Conservation (phyloP, 306 rosid species). For the Citrullus amarus region DNA sequence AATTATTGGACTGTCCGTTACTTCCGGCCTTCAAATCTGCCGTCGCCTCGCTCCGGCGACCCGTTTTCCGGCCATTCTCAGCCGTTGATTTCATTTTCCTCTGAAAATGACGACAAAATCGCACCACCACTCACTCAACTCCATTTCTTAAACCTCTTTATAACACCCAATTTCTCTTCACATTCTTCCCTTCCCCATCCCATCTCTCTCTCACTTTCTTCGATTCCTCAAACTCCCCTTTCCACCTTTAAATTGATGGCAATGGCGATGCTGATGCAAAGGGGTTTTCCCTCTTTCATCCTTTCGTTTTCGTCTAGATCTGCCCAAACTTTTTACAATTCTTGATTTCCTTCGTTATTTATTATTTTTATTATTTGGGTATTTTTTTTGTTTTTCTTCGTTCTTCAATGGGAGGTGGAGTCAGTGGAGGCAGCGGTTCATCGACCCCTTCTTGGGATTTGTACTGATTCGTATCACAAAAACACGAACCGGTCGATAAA, state of each 20-base stretch:
- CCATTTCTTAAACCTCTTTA: neutral
- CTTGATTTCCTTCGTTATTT: neutral
- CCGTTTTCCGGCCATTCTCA: neutral
- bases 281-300: neutral
- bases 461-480: slow-evolving; percentile 36
- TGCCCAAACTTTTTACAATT: neutral
- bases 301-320: neutral
- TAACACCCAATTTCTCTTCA: neutral
- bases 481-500: slow-evolving; percentile 98
- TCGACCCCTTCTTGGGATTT: slow-evolving; percentile 94
- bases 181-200: neutral
- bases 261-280: neutral
- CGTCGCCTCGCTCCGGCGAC: neutral
- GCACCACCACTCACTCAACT: neutral
- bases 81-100: neutral
- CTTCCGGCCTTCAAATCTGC: slow-evolving; percentile 4
- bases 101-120: neutral
- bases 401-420: slow-evolving; percentile 29
- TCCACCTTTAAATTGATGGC: neutral
- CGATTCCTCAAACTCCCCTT: neutral
- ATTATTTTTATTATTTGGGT: neutral
- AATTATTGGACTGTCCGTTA: neutral
- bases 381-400: neutral
- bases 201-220: neutral
- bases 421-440: slow-evolving; percentile 99